phyloP scores from a whole-genome alignment of 768 basidiomycete species.

The Daedaleopsis nitida region DNA sequence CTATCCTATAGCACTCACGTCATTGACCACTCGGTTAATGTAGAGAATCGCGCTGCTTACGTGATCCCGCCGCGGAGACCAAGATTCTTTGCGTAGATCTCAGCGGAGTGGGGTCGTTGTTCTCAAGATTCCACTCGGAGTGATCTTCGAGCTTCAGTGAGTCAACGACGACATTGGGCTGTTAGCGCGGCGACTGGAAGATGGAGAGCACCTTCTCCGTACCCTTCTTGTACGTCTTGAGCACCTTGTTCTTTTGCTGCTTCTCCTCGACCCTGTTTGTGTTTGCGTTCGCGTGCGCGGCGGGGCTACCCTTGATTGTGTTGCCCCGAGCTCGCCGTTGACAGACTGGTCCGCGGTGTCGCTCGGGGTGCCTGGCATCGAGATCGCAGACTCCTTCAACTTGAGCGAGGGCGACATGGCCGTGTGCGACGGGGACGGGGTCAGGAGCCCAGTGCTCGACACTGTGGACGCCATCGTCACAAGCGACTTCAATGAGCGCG shows the following conservation, averaged over 20 bases:
- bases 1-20: slow-evolving; percentile 60
- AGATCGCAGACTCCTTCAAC: slow-evolving; percentile 78
- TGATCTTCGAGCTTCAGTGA: slow-evolving; percentile 93
- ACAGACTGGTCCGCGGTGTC: slow-evolving; percentile 71
- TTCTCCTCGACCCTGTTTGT: slow-evolving; percentile 50
- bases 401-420: slow-evolving; percentile 69
- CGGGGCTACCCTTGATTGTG: slow-evolving; percentile 33
- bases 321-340: slow-evolving; percentile 47
- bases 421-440: slow-evolving; percentile 62
- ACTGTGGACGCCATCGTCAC: slow-evolving; percentile 45
- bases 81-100: slow-evolving; percentile 81
- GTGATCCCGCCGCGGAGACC: slow-evolving; percentile 92
- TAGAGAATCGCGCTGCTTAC: slow-evolving; percentile 46
- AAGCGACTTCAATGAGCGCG: slow-evolving; percentile 41
- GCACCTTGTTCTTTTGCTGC: slow-evolving; percentile 63
- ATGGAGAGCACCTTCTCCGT: slow-evolving; percentile 85
- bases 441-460: slow-evolving; percentile 54
- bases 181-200: slow-evolving; percentile 67
- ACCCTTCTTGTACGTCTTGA: slow-evolving; percentile 86
- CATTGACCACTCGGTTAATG: background rate
- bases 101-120: slow-evolving; percentile 81
- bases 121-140: slow-evolving; percentile 97
- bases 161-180: slow-evolving; percentile 96
- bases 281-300: slow-evolving; percentile 1
- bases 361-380: slow-evolving; percentile 71